phyloP scores from a whole-genome alignment of 805 yeast species.

The Blastobotrys robertii region DNA sequence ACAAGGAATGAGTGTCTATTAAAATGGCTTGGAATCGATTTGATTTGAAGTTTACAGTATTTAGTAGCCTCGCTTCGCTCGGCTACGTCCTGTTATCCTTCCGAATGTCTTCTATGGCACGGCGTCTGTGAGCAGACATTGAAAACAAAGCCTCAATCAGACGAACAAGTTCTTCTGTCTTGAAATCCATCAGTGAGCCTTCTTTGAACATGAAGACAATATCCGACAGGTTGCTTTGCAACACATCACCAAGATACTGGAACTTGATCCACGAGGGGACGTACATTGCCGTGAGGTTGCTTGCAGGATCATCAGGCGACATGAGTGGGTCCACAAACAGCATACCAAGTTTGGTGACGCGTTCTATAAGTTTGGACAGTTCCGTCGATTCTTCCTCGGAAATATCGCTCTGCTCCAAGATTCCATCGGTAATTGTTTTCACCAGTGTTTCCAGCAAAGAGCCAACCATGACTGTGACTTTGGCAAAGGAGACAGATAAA shows the following conservation, averaged over 20 bases:
- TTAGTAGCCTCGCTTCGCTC: neutral
- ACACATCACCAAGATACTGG: slow-evolving; percentile 25
- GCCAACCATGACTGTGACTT: slow-evolving; percentile 12
- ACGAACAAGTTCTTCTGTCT: slow-evolving; percentile 21
- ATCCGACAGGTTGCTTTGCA: slow-evolving; percentile 24
- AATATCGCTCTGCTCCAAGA: slow-evolving; percentile 21
- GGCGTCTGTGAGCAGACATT: slow-evolving; percentile 23
- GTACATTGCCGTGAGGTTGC: slow-evolving; percentile 16
- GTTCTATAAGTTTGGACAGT: slow-evolving; percentile 11
- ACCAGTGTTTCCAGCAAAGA: slow-evolving; percentile 20
- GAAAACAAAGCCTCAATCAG: slow-evolving; percentile 27
- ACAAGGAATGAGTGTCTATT: neutral
- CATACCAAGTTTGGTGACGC: slow-evolving; percentile 10
- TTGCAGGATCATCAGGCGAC: neutral
- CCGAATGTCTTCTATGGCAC: slow-evolving; percentile 18
- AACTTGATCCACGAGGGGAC: slow-evolving; percentile 31
- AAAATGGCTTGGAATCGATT: neutral
- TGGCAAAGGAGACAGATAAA: slow-evolving; percentile 8
- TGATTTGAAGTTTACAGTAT: neutral
- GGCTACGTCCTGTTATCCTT: neutral
- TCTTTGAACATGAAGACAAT: slow-evolving; percentile 22
- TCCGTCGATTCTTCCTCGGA: slow-evolving; percentile 22
- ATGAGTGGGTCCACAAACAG: slow-evolving; percentile 7
- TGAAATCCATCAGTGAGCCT: slow-evolving; percentile 26
- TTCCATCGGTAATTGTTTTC: slow-evolving; percentile 11